phyloP scores from a whole-genome alignment of 441 rosid genomes.

The Corymbia citriodora region DNA sequence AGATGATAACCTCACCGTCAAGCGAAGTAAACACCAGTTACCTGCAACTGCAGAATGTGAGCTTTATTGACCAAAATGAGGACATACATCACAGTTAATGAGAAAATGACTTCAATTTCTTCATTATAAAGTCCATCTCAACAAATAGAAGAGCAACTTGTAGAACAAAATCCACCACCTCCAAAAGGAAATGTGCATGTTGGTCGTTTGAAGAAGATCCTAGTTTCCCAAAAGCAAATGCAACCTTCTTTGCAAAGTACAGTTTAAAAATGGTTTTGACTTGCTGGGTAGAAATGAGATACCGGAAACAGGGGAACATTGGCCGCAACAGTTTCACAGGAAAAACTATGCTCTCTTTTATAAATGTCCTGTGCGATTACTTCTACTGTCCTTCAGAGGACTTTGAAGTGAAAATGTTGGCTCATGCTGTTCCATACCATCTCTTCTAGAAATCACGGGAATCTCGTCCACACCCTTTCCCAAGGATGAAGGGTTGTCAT shows the following conservation, averaged over 20 bases:
- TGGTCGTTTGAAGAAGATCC: background rate
- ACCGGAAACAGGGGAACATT: background rate
- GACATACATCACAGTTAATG: background rate
- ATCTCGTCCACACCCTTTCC: slow-evolving; percentile 19
- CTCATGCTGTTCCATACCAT: slow-evolving; percentile 1
- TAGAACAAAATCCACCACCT: background rate
- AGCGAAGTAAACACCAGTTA: background rate
- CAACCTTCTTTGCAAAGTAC: background rate
- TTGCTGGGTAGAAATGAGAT: background rate
- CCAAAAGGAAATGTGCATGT: background rate
- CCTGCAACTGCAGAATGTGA: background rate
- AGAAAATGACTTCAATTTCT: background rate
- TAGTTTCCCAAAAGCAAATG: background rate
- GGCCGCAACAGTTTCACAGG: background rate
- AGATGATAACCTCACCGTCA: background rate
- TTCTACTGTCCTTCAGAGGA: slow-evolving; percentile 23
- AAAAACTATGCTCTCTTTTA: background rate
- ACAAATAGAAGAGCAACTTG: background rate
- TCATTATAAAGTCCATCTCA: background rate
- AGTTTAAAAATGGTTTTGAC: background rate
- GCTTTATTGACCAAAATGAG: background rate
- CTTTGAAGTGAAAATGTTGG: slow-evolving; percentile 47
- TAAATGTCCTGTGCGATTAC: background rate
- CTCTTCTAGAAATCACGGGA: slow-evolving; percentile 6
- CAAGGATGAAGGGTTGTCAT: slow-evolving; percentile 8